Evolutionary conservation across 495 filamentous ascomycete species (phyloP), one percentile per base, ranked within the genome.

Genomic region (Penicillium argentinense): DNA sequence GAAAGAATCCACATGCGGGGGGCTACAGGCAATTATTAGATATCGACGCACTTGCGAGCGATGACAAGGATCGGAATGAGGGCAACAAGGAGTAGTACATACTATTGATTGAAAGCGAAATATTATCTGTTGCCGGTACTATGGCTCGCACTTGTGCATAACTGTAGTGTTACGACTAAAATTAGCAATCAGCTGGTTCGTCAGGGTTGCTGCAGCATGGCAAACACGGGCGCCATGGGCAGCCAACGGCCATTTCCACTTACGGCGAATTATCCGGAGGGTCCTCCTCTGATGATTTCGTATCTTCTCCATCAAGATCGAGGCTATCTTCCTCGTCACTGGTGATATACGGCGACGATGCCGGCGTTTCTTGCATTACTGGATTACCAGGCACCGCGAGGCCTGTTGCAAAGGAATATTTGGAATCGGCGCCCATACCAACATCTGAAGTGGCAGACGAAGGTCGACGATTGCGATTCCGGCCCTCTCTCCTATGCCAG

Each of bases 1-100:
- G 87, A 88, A 18, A 92, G 59, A 14, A 72, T 73, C 88, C 89
- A 92, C 88, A 92, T 93, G 24, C 88, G 86, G 14, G 89, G 89
- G 3, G 88, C 59, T 62, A 28, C 8, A 37, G 30, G 9, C 4
- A 3, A 24, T 4, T 28, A 29, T 48, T 34, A 45, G 34, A 33
- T 19, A 24, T 6, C 9, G 16, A 12, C n/a, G n/a, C n/a, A n/a
- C n/a, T n/a, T n/a, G n/a, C n/a, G n/a, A n/a, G n/a, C n/a, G n/a
- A n/a, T n/a, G n/a, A n/a, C n/a, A n/a, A n/a, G n/a, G n/a, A n/a
- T n/a, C n/a, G n/a, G n/a, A n/a, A n/a, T n/a, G n/a, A n/a, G n/a
- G n/a, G 2, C 9, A 19, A 38, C 4, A 14, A 9, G 23, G 21
- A 22, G 12, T 18, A 5, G 9, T 13, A 27, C 56, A 2, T 43